Conservation (phyloP, 2,329 filamentous ascomycete species). For the Lecanicillium sp. region DNA sequence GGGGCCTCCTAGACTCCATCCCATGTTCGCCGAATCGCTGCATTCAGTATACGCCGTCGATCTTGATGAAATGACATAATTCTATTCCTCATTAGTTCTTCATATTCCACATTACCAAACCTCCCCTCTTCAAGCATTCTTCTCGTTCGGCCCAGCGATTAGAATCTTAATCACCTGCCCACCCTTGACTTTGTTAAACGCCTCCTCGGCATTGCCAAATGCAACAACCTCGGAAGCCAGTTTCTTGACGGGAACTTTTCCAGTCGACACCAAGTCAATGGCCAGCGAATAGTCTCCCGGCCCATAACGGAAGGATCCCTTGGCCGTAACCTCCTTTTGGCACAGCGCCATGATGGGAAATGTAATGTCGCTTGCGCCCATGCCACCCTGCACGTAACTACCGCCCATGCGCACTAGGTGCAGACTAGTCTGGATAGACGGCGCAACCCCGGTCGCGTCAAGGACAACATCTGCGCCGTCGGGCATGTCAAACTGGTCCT, state of each 20-base stretch:
- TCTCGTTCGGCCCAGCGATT: slow-evolving; percentile 60
- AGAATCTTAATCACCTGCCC: slow-evolving; percentile 69
- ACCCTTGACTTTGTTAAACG: slow-evolving; percentile 78
- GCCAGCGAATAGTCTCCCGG: slow-evolving; percentile 82
- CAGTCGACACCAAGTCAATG: slow-evolving; percentile 64
- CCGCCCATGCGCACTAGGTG: slow-evolving; percentile 65
- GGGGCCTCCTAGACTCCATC: no score
- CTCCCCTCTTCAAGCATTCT: slow-evolving; percentile 16
- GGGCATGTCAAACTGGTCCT: slow-evolving; percentile 53
- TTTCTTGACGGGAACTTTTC: slow-evolving; percentile 72
- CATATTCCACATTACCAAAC: not conserved
- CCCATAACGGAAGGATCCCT: slow-evolving; percentile 84
- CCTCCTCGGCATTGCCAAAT: slow-evolving; percentile 76
- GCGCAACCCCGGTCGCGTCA: slow-evolving; percentile 72
- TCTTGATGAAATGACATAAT: no score
- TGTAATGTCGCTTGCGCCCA: slow-evolving; percentile 79
- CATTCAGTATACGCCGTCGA: no score
- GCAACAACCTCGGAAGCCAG: slow-evolving; percentile 70
- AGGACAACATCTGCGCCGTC: slow-evolving; percentile 69
- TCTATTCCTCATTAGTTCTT: not conserved
- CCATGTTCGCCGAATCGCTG: no score
- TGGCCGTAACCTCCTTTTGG: slow-evolving; percentile 78
- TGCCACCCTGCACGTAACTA: slow-evolving; percentile 77
- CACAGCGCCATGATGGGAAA: slow-evolving; percentile 91
- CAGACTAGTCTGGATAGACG: slow-evolving; percentile 66